Evolutionary conservation across 2,329 filamentous ascomycete species (phyloP), one percentile per base, ranked within the genome.

Genomic region (Amauroascus niger): DNA sequence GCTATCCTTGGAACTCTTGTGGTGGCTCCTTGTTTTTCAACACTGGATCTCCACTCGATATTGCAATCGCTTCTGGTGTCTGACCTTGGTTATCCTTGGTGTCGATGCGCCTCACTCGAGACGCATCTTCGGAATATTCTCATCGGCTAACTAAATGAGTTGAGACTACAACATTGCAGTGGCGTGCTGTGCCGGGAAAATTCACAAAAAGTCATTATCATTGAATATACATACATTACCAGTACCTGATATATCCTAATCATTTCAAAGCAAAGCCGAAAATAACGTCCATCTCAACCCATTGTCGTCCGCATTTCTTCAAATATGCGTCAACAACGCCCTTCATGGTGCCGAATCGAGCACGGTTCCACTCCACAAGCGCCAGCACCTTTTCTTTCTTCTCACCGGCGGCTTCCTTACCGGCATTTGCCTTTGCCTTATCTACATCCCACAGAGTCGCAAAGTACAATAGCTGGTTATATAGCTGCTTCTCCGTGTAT

Each of bases 401-500:
- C 58, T 82, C 74, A 1, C 67, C 71, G 55, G 70, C 67, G 18
- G 76, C 62, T 47, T 76, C 72, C 46, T 75, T 79, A 22, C 73
- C 74, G 6, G 72, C 72, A n/a, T 70, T 74, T 44, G 63, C 64
- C 59, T 81, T 80, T 13, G 86, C 86, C 71, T 87, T 88, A 58
- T 97, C 90, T 2, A 94, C 86, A 69, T 98, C 90, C 76, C 89
- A 98, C 53, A 97, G 71, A 47, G 79, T 79, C 28, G 86, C 80
- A 67, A 90, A 86, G 73, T 95, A 98, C 52, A 97, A 73, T 39
- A 98, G 76, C 71, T 98, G 93, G 69, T 95, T 97, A 73, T 96
- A 97, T 55, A 97, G 79, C 63, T 86, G 84, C 71, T 93, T 91
- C 73, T 97, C 93, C 0, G 80, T 78, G 64, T 87, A 85, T 71